Conservation (phyloP, 495 filamentous ascomycete genomes). For the Glonium stellatum region DNA sequence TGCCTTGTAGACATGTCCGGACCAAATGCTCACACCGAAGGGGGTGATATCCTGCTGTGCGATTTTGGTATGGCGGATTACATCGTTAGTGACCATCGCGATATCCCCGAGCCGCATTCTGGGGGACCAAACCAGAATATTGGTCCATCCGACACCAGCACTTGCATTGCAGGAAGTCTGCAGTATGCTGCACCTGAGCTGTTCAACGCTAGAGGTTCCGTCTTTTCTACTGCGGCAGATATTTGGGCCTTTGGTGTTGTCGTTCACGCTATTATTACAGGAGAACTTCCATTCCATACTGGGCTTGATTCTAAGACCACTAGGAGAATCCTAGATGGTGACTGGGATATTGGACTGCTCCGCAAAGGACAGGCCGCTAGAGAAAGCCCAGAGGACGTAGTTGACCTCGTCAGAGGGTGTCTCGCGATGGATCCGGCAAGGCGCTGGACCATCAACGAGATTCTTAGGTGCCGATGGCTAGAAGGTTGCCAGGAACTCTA, state of each 20-base stretch:
- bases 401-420: slow-evolving; percentile 38
- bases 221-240: slow-evolving; percentile 53
- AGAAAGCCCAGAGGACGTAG: slow-evolving; percentile 20
- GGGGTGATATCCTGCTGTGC: slow-evolving; percentile 58
- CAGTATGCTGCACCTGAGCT: slow-evolving; percentile 61
- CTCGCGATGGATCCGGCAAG: slow-evolving; percentile 34
- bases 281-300: slow-evolving; percentile 62
- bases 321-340: slow-evolving; percentile 54
- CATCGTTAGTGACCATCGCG: slow-evolving; percentile 46
- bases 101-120: slow-evolving; percentile 25
- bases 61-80: slow-evolving; percentile 76
- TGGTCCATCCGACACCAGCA: slow-evolving; percentile 51
- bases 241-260: slow-evolving; percentile 70
- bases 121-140: slow-evolving; percentile 44
- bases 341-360: slow-evolving; percentile 54
- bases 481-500: slow-evolving; percentile 27
- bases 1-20: slow-evolving; percentile 58
- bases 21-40: slow-evolving; percentile 43
- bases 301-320: slow-evolving; percentile 52
- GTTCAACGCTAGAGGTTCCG: slow-evolving; percentile 41
- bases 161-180: slow-evolving; percentile 54
- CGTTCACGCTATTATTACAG: slow-evolving; percentile 55
- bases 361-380: slow-evolving; percentile 18
- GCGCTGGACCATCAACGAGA: slow-evolving; percentile 34
- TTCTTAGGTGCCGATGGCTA: slow-evolving; percentile 54